Evolutionary conservation across 345 rosid species (phyloP), one percentile per base, ranked within the genome.

Genomic region (Gossypium anomalum): DNA sequence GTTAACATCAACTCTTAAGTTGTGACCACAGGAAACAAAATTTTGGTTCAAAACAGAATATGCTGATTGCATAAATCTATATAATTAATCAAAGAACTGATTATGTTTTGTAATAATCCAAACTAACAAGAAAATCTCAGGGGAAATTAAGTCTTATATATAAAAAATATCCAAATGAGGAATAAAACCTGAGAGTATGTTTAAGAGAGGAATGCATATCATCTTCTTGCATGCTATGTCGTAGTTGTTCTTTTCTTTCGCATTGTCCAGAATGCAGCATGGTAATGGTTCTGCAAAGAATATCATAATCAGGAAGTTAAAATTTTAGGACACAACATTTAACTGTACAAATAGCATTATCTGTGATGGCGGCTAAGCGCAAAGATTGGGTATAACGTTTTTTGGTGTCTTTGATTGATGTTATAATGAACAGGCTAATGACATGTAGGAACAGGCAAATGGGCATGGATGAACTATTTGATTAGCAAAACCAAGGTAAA

Each of bases 221-320:
- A 57, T 45, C 66, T 23, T 34, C 44, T 15, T 23, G 25, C 57
- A 61, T 6, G 27, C 49, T 49, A 62, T 27, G 70, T 27, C 9
- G 76, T 48, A 27, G 70, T 23, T 12, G 41, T 19, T 55, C 8
- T 75, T 77, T 78, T 85, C 91, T 93, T 91, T 82, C 92, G 86
- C 90, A 88, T 87, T 25, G 93, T 91, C 98, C 97, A 93, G 75
- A 93, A 91, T 74, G 93, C 93, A 29, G 97, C 74, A 70, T 70
- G 80, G 82, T 91, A 91, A 44, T 86, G 89, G 78, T 89, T 93
- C 98, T 91, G 90, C 90, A 82, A 60, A 14, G n/a, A 27, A 27
- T 70, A 72, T 14, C 12, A 8, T 20, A 57, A 56, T 29, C 48
- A n/a, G 75, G 23, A 56, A 29, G 64, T 19, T 34, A 44, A 8